These are phyloP conservation scores for Penicillium psychrosexuale DNA, from an alignment of 2,329 filamentous ascomycete species.

Conservation along the genomic window DNA sequence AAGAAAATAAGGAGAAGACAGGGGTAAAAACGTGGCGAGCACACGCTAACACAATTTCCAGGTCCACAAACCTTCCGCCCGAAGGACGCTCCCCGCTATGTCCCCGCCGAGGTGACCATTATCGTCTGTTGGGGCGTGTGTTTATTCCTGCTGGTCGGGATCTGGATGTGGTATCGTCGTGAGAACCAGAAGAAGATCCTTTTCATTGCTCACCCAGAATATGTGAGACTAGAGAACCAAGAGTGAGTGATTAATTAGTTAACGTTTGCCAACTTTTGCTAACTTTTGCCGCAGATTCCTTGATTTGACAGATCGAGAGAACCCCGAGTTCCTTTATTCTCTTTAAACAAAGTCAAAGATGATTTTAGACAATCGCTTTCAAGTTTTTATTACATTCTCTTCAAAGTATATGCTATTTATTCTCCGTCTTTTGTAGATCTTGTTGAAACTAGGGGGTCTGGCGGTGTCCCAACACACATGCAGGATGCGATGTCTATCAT, in stretches of 20 bases:
- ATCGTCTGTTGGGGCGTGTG: slow-evolving; percentile 57
- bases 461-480: slow-evolving; percentile 3
- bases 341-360: slow-evolving; percentile 26
- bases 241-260: slow-evolving; percentile 47
- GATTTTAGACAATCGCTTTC: neutral
- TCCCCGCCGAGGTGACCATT: slow-evolving; percentile 62
- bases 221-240: slow-evolving; percentile 62
- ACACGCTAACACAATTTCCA: slow-evolving; percentile 9
- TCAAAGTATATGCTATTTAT: no score
- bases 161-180: slow-evolving; percentile 59
- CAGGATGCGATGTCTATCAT: neutral
- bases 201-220: slow-evolving; percentile 53
- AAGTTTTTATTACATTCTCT: no score
- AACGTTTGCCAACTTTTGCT: neutral
- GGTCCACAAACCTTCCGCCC: slow-evolving; percentile 58
- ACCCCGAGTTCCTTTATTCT: slow-evolving; percentile 60
- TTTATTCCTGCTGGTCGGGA: slow-evolving; percentile 56
- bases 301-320: slow-evolving; percentile 66
- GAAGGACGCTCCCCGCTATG: slow-evolving; percentile 57
- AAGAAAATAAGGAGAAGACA: slow-evolving; percentile 9
- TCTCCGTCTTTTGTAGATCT: neutral
- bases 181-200: slow-evolving; percentile 60
- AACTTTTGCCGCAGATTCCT: slow-evolving; percentile 42
- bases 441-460: neutral
- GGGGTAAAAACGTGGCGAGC: neutral